phyloP scores from a whole-genome alignment of 345 rosid species.

The Aquilaria malaccensis region DNA sequence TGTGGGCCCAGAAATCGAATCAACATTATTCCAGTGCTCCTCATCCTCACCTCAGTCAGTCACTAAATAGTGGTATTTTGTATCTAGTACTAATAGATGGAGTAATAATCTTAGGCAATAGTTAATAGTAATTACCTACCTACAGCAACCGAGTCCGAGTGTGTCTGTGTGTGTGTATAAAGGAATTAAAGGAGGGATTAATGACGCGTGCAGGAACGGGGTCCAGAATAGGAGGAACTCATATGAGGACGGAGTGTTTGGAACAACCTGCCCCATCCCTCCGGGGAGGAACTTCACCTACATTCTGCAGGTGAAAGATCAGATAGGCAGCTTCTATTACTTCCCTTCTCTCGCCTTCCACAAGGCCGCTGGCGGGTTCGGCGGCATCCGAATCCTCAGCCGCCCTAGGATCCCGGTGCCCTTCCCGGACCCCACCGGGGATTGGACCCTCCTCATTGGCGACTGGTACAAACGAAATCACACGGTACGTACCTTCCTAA shows the following conservation, averaged over 20 bases:
- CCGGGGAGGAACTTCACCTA: slow-evolving; percentile 66
- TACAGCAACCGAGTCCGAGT: too few species aligned
- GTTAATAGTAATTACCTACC: too few species aligned
- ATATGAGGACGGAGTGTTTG: slow-evolving; percentile 54
- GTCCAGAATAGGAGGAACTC: slow-evolving; percentile 72
- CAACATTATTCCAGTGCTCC: too few species aligned
- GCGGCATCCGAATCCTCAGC: slow-evolving; percentile 66
- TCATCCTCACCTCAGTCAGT: too few species aligned
- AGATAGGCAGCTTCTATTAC: slow-evolving; percentile 76
- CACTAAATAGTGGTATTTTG: too few species aligned
- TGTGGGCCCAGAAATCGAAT: too few species aligned
- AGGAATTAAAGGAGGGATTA: too few species aligned
- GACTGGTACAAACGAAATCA: slow-evolving; percentile 68
- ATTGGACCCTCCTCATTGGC: slow-evolving; percentile 60
- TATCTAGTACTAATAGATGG: too few species aligned
- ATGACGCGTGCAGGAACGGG: slow-evolving; percentile 37
- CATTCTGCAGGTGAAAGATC: slow-evolving; percentile 72
- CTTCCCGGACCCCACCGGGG: slow-evolving; percentile 50
- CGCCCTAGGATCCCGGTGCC: slow-evolving; percentile 69
- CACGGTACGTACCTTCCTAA: slow-evolving; percentile 36
- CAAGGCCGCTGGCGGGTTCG: slow-evolving; percentile 75
- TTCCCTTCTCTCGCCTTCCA: slow-evolving; percentile 73
- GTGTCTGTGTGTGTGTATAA: too few species aligned
- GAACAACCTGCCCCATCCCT: slow-evolving; percentile 77
- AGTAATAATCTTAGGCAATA: too few species aligned